Conservation (phyloP, 1,139 yeast species). For the Nakaseomyces bracarensis region DNA sequence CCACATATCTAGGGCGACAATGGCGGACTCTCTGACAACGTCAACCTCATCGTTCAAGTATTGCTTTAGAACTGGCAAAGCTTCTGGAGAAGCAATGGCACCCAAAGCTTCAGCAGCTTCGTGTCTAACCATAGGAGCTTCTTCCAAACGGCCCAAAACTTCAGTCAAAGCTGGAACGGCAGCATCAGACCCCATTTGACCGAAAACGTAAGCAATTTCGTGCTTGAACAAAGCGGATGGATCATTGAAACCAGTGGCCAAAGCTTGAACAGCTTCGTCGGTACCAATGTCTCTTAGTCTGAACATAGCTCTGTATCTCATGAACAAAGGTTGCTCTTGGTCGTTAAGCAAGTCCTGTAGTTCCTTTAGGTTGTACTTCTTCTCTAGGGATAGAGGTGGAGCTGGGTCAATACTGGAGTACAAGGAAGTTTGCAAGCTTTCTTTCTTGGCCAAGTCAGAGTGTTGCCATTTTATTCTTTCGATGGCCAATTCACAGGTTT, state of each 20-base stretch:
- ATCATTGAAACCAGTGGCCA: conserved; percentile 84
- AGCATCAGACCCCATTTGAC: conserved; percentile 90
- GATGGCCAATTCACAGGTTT: conserved; percentile 95
- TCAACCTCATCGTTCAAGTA: conserved; percentile 74
- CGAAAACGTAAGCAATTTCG: conserved; percentile 96
- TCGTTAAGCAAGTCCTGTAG: conserved; percentile 65
- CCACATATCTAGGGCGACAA: conserved; percentile 96
- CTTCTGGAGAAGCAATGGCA: conserved; percentile 93
- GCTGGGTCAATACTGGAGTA: conserved; percentile 95
- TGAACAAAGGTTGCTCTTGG: conserved; percentile 71
- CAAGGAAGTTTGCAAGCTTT: conserved; percentile 64
- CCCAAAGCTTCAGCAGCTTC: conserved; percentile 99
- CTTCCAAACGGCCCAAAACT: conserved; percentile 64
- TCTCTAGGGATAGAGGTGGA: conserved; percentile 76
- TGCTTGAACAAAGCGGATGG: conserved; percentile 92
- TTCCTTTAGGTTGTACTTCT: conserved; percentile 50
- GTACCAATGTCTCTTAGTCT: conserved; percentile 91
- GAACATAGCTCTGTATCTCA: conserved; percentile 97
- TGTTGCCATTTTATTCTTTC: conserved; percentile 91
- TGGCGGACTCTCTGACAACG: conserved; percentile 92
- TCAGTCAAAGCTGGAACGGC: conserved; percentile 82
- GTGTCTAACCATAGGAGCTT: conserved; percentile 98
- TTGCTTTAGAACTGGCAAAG: conserved; percentile 73
- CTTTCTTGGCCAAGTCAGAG: conserved; percentile 53
- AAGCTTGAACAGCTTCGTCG: conserved; percentile 84